Evolutionary conservation across 768 basidiomycete genomes (phyloP).

Genomic region (Nidularia pulvinata): DNA sequence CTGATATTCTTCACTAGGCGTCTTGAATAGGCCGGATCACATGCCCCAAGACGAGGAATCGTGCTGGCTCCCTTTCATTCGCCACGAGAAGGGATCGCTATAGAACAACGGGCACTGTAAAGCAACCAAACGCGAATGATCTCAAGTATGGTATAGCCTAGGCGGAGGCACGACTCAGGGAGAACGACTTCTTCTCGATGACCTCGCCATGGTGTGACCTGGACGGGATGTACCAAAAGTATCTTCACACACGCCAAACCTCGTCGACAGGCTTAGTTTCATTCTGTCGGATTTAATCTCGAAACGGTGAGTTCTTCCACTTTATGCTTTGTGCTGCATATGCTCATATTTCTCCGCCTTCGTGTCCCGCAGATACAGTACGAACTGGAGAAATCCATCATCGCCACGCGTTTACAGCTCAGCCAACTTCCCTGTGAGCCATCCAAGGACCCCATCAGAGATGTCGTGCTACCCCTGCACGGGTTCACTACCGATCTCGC

Average conservation of each 20-base stretch:
- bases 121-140: conserved; percentile 41
- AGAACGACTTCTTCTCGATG: conserved; percentile 48
- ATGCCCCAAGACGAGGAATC: conserved; percentile 48
- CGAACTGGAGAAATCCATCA: conserved; percentile 49
- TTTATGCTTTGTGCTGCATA: background rate
- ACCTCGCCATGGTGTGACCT: conserved; percentile 45
- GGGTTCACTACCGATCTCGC: conserved; percentile 44
- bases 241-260: conserved; percentile 46
- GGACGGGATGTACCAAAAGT: conserved; percentile 37
- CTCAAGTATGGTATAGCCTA: conserved; percentile 47
- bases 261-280: conserved; percentile 48
- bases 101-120: conserved; percentile 53
- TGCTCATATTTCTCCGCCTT: background rate
- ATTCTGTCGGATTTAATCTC: conserved; percentile 54
- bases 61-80: conserved; percentile 49
- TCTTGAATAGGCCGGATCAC: conserved; percentile 67
- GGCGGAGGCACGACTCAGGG: conserved; percentile 49
- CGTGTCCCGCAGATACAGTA: conserved; percentile 66
- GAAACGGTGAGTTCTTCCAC: conserved; percentile 36
- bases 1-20: conserved; percentile 42
- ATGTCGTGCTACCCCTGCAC: conserved; percentile 48
- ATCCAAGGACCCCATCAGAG: conserved; percentile 54
- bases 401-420: conserved; percentile 28
- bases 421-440: conserved; percentile 45
- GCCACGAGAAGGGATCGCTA: conserved; percentile 43